Percentiles rank a stretch among this genome's conserved stretches.
These are phyloP conservation scores for Myriosclerotinia scirpicola DNA, from an alignment of 2,329 filamentous ascomycete genomes.

Conservation along the genomic window DNA sequence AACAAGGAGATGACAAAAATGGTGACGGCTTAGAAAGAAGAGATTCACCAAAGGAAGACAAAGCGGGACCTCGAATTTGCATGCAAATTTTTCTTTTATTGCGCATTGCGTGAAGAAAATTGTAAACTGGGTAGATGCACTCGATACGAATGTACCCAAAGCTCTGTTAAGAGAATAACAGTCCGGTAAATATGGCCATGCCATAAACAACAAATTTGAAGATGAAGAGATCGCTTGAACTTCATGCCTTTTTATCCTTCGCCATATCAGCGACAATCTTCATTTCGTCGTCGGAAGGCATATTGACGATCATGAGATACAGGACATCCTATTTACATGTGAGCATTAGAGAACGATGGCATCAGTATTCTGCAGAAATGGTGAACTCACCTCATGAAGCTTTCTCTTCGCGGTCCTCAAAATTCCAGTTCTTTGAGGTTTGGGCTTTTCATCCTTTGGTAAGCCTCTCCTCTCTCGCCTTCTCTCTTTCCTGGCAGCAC, in stretches of 20 bases:
- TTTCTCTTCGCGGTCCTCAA: conserved; percentile 22
- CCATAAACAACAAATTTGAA: too few species aligned
- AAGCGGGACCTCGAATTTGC: conserved; percentile 12
- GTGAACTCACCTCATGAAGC: conserved; percentile 24
- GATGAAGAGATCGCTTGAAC: not conserved
- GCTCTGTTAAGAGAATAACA: not conserved
- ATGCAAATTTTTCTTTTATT: conserved; percentile 8
- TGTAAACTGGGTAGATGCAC: not conserved
- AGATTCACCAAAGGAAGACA: not conserved
- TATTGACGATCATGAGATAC: conserved; percentile 51
- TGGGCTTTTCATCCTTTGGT: conserved; percentile 9
- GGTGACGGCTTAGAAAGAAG: not conserved
- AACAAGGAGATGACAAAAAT: not conserved
- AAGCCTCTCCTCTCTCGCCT: conserved; percentile 10
- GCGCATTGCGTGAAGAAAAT: not conserved
- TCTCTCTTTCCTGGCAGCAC: conserved; percentile 15
- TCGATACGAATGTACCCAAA: not conserved
- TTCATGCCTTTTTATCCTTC: conserved; percentile 15
- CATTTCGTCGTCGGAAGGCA: conserved; percentile 16
- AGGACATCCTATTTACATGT: conserved; percentile 46
- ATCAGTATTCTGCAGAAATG: conserved; percentile 10
- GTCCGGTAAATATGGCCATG: not conserved
- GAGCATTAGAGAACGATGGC: conserved; percentile 7
- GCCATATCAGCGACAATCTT: conserved; percentile 1
- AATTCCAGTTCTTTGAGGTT: conserved; percentile 17